phyloP scores from a whole-genome alignment of 1,139 yeast genomes.

The Casaregolazyma suthepensis region DNA sequence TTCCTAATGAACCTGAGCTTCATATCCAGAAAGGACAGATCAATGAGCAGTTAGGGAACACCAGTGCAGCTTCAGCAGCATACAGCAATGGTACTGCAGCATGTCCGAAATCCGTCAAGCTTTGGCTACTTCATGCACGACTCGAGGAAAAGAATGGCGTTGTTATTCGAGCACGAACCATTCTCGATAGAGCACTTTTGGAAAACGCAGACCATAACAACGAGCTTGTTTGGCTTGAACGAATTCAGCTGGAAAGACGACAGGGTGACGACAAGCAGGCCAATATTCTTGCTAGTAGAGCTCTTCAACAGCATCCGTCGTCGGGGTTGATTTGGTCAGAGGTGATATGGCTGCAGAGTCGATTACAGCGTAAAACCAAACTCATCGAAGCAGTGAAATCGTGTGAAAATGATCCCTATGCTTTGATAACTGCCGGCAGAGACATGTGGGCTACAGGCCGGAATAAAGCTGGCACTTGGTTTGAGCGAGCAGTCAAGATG shows the following conservation, averaged over 20 bases:
- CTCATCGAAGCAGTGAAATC: conserved; percentile 67
- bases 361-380: conserved; percentile 51
- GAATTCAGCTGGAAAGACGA: conserved; percentile 52
- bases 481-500: conserved; percentile 58
- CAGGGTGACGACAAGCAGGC: conserved; percentile 50
- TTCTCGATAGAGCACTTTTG: conserved; percentile 61
- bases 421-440: conserved; percentile 60
- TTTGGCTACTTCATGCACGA: conserved; percentile 56
- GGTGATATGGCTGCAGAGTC: conserved; percentile 44
- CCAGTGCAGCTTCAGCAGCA: conserved; percentile 43
- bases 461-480: conserved; percentile 66
- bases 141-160: conserved; percentile 42
- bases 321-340: conserved; percentile 62
- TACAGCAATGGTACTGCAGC: conserved; percentile 45
- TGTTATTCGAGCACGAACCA: conserved; percentile 62
- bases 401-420: conserved; percentile 54
- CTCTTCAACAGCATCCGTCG: conserved; percentile 53
- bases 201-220: conserved; percentile 39
- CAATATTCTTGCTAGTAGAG: conserved; percentile 50
- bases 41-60: conserved; percentile 30
- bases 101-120: conserved; percentile 38
- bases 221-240: conserved; percentile 52
- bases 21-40: conserved; percentile 59
- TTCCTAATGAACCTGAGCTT: conserved; percentile 45
- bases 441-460: conserved; percentile 68